Percentiles rank a stretch among this genome's conserved stretches.
Conservation (phyloP, 352 stramenopile genomes). For the Albugo candida region DNA sequence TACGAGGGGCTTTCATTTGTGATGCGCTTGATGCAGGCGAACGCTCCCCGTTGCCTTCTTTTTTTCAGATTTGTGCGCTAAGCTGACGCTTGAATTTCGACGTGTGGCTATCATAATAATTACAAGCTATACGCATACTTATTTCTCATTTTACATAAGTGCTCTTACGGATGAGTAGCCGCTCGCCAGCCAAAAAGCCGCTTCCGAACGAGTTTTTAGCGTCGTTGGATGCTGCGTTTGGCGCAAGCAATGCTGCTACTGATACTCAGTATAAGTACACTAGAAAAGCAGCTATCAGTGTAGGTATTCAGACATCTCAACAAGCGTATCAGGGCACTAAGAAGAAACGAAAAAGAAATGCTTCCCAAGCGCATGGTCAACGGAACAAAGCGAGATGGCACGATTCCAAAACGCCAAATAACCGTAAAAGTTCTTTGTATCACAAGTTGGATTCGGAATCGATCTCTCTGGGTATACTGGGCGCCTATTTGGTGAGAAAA, state of each 20-base stretch:
- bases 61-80: too few relatives aligned
- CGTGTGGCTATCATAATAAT: too few relatives aligned
- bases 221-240: slow-evolving; percentile 55
- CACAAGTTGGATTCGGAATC: slow-evolving; percentile 24
- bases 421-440: slow-evolving; percentile 20
- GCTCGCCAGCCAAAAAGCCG: too few relatives aligned
- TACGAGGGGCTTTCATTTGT: slow-evolving; percentile 58
- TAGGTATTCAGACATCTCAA: slow-evolving; percentile 17
- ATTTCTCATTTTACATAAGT: too few relatives aligned
- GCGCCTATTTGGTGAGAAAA: too few relatives aligned
- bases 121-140: too few relatives aligned
- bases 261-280: slow-evolving; percentile 45
- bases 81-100: too few relatives aligned
- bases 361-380: neutral
- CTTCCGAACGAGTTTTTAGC: slow-evolving; percentile 27
- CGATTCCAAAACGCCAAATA: too few relatives aligned
- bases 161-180: too few relatives aligned
- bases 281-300: slow-evolving; percentile 21
- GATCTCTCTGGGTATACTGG: too few relatives aligned
- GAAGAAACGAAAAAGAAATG: slow-evolving; percentile 19
- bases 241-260: slow-evolving; percentile 9
- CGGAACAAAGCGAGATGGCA: slow-evolving; percentile 3
- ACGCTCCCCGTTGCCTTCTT: too few relatives aligned
- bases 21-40: neutral
- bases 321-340: slow-evolving; percentile 55